Evolutionary conservation across 805 yeast species (phyloP).

Genomic region (Wickerhamomyces canadensis): DNA sequence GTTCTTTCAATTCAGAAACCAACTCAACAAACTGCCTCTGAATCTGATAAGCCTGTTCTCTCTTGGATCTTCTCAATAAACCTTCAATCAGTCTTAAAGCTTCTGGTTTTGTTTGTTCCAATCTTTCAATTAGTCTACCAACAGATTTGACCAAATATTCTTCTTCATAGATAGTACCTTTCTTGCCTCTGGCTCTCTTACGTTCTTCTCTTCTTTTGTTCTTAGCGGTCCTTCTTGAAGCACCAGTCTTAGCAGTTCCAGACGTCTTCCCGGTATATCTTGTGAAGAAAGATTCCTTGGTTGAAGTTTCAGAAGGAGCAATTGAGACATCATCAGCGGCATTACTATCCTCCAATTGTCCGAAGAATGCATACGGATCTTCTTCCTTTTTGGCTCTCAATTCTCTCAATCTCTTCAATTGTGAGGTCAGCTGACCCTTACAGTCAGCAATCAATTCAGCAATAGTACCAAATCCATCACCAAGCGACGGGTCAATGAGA

Average conservation of each 20-base stretch:
- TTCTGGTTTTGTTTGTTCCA: conserved; percentile 69
- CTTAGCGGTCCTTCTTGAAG: conserved; percentile 86
- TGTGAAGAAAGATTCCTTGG: conserved; percentile 89
- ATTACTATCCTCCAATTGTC: conserved; percentile 52
- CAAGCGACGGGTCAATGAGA: conserved; percentile 65
- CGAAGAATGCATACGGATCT: conserved; percentile 85
- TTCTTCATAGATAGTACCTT: conserved; percentile 96
- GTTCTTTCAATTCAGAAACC: conserved; percentile 46
- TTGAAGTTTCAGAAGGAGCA: conserved; percentile 91
- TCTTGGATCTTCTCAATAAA: conserved; percentile 62
- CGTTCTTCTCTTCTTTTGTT: conserved; percentile 93
- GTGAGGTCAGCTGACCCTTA: conserved; percentile 77
- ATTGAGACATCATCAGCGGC: conserved; percentile 91
- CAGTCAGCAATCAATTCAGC: conserved; percentile 95
- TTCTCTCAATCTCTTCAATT: conserved; percentile 76
- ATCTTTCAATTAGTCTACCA: conserved; percentile 80
- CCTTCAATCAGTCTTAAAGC: conserved; percentile 71
- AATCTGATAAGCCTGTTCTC: conserved; percentile 76
- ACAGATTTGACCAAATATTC: conserved; percentile 86
- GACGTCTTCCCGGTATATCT: conserved; percentile 94
- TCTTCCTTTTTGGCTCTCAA: conserved; percentile 74
- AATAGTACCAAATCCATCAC: conserved; percentile 82
- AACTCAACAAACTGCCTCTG: conserved; percentile 64
- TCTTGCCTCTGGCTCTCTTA: conserved; percentile 93
- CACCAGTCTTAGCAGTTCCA: conserved; percentile 96